Evolutionary conservation across 768 basidiomycete genomes (phyloP), one percentile per base, ranked within the genome.

Genomic region (Antrodiella citrinella): DNA sequence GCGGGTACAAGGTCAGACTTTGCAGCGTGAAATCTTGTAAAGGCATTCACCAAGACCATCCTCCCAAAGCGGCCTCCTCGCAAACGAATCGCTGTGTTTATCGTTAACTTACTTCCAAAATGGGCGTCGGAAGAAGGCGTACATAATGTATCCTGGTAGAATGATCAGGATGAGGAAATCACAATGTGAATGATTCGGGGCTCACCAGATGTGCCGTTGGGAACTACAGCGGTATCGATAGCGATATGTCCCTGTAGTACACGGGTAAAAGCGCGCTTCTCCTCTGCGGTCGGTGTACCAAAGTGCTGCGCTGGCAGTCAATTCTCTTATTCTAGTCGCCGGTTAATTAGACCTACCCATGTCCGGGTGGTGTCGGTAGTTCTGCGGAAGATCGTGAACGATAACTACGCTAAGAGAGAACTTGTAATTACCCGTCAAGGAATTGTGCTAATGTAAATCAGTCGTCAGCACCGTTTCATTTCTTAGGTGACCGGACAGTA

Each of bases 311-410:
- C 44, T 4, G 2, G 10, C 12, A 48, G 21, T 26, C n/a, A 47
- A 24, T 46, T 20, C 30, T 20, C 19, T 21, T 4, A 25, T 40
- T 13, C 4, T 25, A 2, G 12, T 12, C 0, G 12, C 15, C 5
- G 12, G 15, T 19, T n/a, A 15, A 12, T 21, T 47, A 20, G 12
- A 49, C 77, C 58, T 60, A 86, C 88, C 82, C 81, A 85, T 53
- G 91, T 96, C 40, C 94, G 74, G 1, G 93, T 95, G 13, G 88
- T 87, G 62, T 99, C 95, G 1, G 96, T 99, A 0, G 95, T 98
- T 9, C 95, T 43, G 41, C 19, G 41, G 21, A 9, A 43, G 18
- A 9, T 43, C 41, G 21, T 19, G 9, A 43, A 43, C 41, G n/a
- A n/a, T n/a, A n/a, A n/a, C n/a, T n/a, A n/a, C n/a, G n/a, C n/a